Conservation (phyloP, 148 eudicot genomes). For the Rhododendron mucronatum region DNA sequence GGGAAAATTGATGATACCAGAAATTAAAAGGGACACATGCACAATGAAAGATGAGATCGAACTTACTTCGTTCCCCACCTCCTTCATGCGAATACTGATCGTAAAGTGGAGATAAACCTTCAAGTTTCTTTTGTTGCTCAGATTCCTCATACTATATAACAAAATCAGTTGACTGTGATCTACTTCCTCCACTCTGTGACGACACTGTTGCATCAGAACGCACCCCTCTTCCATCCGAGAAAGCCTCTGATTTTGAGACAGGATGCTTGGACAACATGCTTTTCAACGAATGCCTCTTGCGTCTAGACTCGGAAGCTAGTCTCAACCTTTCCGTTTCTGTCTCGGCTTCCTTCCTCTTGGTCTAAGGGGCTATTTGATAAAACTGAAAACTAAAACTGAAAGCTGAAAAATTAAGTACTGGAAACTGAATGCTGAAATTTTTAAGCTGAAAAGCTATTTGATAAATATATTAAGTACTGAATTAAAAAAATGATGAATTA, state of each 20-base stretch:
- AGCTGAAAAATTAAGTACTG: too few species aligned
- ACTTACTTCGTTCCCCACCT: constrained; percentile 42
- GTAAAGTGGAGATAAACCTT: constrained; percentile 18
- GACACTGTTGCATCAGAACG: constrained; percentile 16
- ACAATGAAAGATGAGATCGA: constrained; percentile 2
- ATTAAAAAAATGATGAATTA: too few species aligned
- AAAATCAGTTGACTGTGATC: too few species aligned
- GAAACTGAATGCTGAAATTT: too few species aligned
- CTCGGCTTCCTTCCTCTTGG: constrained; percentile 49
- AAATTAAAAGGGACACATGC: background rate
- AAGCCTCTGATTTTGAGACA: constrained; percentile 31
- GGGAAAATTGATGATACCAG: background rate
- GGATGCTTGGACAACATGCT: constrained; percentile 57
- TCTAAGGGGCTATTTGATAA: too few species aligned
- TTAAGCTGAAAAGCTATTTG: too few species aligned
- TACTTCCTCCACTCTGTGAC: constrained; percentile 14
- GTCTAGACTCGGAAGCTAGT: constrained; percentile 42
- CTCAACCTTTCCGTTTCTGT: constrained; percentile 39
- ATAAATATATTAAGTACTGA: too few species aligned
- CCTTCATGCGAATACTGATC: constrained; percentile 30
- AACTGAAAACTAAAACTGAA: too few species aligned
- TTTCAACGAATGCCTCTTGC: constrained; percentile 52
- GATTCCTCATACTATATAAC: constrained; percentile 14
- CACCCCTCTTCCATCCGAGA: constrained; percentile 21
- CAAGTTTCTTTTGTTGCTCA: constrained; percentile 31